Evolutionary conservation across 2,329 filamentous ascomycete genomes (phyloP).

Genomic region (Xylogone sp.): DNA sequence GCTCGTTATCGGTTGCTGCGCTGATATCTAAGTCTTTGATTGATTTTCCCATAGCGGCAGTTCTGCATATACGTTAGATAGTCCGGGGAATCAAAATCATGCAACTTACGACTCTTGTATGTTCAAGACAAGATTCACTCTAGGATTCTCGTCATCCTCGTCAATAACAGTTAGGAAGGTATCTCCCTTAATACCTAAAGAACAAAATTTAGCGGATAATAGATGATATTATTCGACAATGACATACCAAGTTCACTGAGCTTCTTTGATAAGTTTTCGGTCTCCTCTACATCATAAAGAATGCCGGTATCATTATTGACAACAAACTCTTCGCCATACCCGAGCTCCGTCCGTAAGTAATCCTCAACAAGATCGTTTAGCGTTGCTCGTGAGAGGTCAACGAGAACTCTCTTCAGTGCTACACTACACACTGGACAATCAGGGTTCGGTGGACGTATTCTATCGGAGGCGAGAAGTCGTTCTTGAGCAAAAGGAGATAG

Average conservation of each 20-base stretch:
- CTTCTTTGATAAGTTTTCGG: conserved; percentile 78
- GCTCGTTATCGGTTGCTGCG: conserved; percentile 6
- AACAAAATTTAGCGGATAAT: conserved; percentile 15
- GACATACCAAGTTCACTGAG: conserved; percentile 67
- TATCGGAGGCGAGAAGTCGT: conserved; percentile 55
- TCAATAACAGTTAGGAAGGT: conserved; percentile 82
- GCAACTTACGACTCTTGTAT: conserved; percentile 58
- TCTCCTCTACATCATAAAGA: conserved; percentile 88
- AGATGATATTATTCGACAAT: neutral
- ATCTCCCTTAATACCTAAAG: conserved; percentile 64
- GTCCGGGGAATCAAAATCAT: neutral
- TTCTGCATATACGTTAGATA: conserved; percentile 13
- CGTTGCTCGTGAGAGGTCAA: conserved; percentile 69
- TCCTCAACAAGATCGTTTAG: conserved; percentile 75
- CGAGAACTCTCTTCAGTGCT: conserved; percentile 61
- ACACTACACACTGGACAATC: conserved; percentile 81
- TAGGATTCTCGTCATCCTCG: conserved; percentile 68
- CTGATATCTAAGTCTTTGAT: conserved; percentile 38
- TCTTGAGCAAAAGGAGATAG: conserved; percentile 64
- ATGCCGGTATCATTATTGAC: conserved; percentile 70
- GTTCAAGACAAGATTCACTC: conserved; percentile 76
- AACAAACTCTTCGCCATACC: conserved; percentile 78
- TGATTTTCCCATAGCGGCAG: conserved; percentile 40
- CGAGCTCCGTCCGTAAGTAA: conserved; percentile 65
- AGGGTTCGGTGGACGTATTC: conserved; percentile 64